These are phyloP conservation scores for Phytophthora litchii DNA, from an alignment of 352 stramenopile genomes.

Conservation along the genomic window DNA sequence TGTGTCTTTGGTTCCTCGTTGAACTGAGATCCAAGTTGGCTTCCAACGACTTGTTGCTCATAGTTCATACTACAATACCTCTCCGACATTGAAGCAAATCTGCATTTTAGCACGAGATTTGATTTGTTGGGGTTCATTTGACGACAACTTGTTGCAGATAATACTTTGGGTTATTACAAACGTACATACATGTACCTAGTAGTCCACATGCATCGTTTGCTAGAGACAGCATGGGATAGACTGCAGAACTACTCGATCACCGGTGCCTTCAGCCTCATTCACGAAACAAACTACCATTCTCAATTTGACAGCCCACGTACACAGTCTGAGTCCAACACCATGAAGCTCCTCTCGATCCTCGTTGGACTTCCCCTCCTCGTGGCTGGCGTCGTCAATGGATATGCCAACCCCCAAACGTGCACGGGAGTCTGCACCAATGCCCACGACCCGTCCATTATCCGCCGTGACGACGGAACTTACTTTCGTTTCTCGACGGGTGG, in stretches of 20 bases:
- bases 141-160: not conserved
- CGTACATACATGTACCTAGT: not conserved
- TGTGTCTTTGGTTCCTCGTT: not conserved
- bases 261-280: not conserved
- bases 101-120: not conserved
- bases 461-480: constrained; percentile 53
- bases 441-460: constrained; percentile 61
- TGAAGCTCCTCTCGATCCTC: constrained; percentile 23
- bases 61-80: not conserved
- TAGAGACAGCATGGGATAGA: not conserved
- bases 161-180: not conserved
- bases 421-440: constrained; percentile 43
- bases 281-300: not conserved
- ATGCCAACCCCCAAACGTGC: constrained; percentile 30
- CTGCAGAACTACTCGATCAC: constrained; percentile 6
- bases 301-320: constrained; percentile 1
- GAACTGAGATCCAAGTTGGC: not conserved
- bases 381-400: constrained; percentile 20
- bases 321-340: not conserved
- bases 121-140: not conserved
- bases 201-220: not conserved
- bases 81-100: constrained; percentile 5
- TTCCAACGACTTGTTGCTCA: not conserved
- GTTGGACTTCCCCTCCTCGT: constrained; percentile 19
- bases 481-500: constrained; percentile 62